These are phyloP conservation scores for Aspergillus calidoustus DNA, from an alignment of 2,329 filamentous ascomycete species.

Conservation along the genomic window DNA sequence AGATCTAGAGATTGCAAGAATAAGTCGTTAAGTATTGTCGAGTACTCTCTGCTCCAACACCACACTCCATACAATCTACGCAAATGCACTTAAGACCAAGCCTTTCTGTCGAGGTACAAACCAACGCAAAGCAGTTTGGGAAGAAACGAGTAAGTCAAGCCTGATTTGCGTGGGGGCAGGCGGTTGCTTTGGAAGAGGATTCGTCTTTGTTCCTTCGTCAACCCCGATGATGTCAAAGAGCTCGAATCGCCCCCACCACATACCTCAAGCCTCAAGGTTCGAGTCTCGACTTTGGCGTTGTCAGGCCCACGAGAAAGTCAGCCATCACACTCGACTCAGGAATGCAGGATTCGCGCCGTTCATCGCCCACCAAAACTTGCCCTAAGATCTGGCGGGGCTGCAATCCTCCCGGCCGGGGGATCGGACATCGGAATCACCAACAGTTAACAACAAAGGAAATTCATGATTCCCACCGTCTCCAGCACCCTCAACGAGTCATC, in stretches of 20 bases:
- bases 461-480: not conserved
- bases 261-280: not conserved
- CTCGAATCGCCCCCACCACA: not conserved
- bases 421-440: not conserved
- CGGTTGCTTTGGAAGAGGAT: not conserved
- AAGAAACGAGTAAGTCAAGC: not conserved
- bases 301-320: not conserved
- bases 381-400: constrained; percentile 17
- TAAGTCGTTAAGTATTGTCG: too few relatives aligned
- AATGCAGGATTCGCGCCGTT: not conserved
- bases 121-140: not conserved
- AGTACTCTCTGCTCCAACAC: too few relatives aligned
- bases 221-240: constrained; percentile 7
- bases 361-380: not conserved
- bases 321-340: not conserved
- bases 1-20: not conserved
- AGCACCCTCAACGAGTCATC: constrained; percentile 11
- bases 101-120: not conserved
- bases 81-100: too few relatives aligned
- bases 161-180: not conserved
- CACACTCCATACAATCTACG: too few relatives aligned
- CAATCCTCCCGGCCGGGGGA: constrained; percentile 13
- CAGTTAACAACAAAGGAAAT: not conserved
- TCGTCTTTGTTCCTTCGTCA: not conserved
- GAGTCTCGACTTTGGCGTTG: not conserved